Conservation (phyloP, 225 moss, liverwort and hornwort species). For the Ulota crispa region DNA sequence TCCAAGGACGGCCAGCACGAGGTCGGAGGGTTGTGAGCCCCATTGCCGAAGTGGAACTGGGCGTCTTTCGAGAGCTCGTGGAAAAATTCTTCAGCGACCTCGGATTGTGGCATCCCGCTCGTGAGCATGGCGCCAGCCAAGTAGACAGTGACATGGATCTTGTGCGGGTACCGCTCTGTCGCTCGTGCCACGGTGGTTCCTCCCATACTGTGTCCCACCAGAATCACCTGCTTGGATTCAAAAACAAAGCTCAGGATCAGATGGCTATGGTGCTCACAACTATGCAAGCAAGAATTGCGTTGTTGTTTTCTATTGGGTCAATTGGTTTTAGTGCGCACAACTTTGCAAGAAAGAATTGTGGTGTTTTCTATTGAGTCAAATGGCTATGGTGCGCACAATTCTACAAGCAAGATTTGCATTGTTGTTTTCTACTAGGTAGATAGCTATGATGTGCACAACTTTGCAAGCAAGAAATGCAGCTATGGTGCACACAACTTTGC, state of each 20-base stretch:
- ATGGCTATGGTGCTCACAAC: background rate
- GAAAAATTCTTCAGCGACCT: conserved; percentile 24
- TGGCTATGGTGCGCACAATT: too few relatives aligned
- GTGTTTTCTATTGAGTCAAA: too few relatives aligned
- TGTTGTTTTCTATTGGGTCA: too few relatives aligned
- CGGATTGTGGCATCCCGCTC: conserved; percentile 34
- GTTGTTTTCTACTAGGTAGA: background rate
- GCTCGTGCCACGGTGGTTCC: conserved; percentile 59
- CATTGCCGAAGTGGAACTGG: conserved; percentile 27
- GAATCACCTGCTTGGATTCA: conserved; percentile 48
- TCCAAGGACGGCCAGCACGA: conserved; percentile 31
- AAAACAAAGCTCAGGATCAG: background rate
- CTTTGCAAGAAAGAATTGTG: background rate
- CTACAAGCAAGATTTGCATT: background rate
- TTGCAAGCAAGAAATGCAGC: background rate
- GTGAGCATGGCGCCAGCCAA: conserved; percentile 56
- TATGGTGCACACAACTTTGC: too few relatives aligned
- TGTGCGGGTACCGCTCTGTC: conserved; percentile 48
- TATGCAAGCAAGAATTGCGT: background rate
- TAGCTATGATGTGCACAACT: too few relatives aligned
- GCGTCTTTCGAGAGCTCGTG: conserved; percentile 1
- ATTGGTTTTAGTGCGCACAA: too few relatives aligned
- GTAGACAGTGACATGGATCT: conserved; percentile 57
- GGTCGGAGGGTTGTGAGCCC: conserved; percentile 32
- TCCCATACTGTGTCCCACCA: conserved; percentile 82